phyloP scores from a whole-genome alignment of 73 alveolate genomes.

The Paramecium tetraurelia region DNA sequence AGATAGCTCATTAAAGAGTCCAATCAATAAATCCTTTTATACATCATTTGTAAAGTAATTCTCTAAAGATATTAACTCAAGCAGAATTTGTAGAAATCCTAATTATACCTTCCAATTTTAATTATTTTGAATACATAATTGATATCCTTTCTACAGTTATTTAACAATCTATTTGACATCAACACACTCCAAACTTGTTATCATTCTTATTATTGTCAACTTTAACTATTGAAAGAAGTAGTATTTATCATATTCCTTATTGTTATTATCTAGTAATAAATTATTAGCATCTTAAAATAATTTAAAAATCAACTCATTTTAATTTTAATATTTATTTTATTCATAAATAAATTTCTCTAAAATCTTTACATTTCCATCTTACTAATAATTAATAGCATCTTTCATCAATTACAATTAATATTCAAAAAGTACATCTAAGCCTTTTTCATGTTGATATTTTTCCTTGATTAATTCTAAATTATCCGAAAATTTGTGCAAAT shows the following conservation, averaged over 20 bases:
- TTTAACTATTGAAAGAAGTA: not conserved
- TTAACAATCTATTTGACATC: not conserved
- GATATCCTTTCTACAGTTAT: not conserved
- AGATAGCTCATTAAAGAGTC: not conserved
- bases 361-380: not conserved
- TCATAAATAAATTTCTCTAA: not conserved
- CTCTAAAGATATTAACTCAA: not conserved
- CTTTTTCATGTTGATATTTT: not conserved
- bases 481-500: not conserved
- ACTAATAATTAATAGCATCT: not conserved
- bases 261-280: not conserved
- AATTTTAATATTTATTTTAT: not conserved
- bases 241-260: not conserved
- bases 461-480: not conserved
- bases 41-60: not conserved
- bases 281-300: not conserved
- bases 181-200: not conserved
- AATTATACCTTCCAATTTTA: not conserved
- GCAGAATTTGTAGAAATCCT: not conserved
- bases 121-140: not conserved
- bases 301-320: not conserved
- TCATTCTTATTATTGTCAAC: not conserved
- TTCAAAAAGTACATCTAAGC: not conserved
- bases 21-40: not conserved
- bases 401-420: not conserved